These are phyloP conservation scores for Rhizopus microsporus DNA, from an alignment of 371 early-diverging fungal species.

Conservation along the genomic window DNA sequence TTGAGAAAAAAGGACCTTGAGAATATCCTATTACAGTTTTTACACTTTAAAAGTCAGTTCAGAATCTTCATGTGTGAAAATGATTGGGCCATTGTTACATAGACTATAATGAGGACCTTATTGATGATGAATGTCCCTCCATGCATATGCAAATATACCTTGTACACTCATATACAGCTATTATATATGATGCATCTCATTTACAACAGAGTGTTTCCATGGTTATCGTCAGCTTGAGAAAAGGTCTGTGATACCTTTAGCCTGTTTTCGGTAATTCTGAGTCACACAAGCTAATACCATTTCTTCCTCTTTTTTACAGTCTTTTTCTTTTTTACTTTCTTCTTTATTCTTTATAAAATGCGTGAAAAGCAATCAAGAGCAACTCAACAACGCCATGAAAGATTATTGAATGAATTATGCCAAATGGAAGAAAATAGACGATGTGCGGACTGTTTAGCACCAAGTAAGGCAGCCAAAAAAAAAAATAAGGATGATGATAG, in stretches of 20 bases:
- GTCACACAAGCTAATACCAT: not conserved
- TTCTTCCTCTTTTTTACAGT: slow-evolving; percentile 4
- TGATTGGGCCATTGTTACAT: too few species aligned
- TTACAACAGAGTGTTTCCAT: too few species aligned
- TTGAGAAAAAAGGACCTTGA: not conserved
- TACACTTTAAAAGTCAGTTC: too few species aligned
- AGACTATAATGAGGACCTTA: too few species aligned
- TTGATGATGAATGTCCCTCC: too few species aligned
- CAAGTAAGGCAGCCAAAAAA: slow-evolving; percentile 51
- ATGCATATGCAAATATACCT: too few species aligned
- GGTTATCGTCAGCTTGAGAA: too few species aligned
- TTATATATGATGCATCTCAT: too few species aligned
- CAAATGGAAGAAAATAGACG: slow-evolving; percentile 74
- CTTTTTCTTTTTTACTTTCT: slow-evolving; percentile 1
- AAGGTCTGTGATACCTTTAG: too few species aligned
- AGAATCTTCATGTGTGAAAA: too few species aligned
- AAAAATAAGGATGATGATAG: not conserved
- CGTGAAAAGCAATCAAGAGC: slow-evolving; percentile 46
- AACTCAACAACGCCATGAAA: slow-evolving; percentile 53
- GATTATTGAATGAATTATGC: slow-evolving; percentile 69
- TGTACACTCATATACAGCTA: too few species aligned
- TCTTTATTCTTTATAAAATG: slow-evolving; percentile 19
- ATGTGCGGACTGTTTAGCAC: slow-evolving; percentile 83
- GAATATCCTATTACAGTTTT: not conserved
- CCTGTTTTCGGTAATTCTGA: not conserved